Base-by-base conservation (phyloP, 2,329 filamentous ascomycete genomes). In the Tolypocladium sp. region DNA sequence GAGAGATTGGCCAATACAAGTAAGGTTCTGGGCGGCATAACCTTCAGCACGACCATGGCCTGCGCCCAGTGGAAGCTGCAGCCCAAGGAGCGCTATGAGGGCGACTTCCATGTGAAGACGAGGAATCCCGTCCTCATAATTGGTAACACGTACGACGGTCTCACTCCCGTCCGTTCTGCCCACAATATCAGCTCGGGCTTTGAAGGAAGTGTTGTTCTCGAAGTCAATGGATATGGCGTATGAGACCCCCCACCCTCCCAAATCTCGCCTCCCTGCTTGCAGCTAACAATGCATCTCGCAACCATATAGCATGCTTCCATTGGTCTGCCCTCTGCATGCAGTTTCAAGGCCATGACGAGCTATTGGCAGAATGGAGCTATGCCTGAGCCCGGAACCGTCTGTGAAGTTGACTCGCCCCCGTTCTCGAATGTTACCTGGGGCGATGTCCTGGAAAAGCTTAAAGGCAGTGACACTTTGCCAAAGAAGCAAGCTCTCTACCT, bases 61-160 rank as follows among this genome's bases (percentile, higher is more conserved):
- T 78, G 76, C 63, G 70, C 70, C 1, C 71, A 71, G 61, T 79
- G 76, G 76, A 66, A 62, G 27, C 59, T 75, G 10, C 65, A 70
- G 5, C 70, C 75, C 13, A 73, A 71, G 53, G 74, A 76, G 62
- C 64, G 67, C 20, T 74, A 73, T 53, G 63, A 58, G 2, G 71
- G 68, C 0, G 66, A 70, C 54, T 74, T 76, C 55, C 59, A 59
- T 20, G 69, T 68, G 49, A 69, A 67, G 58, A 70, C 72, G 0
- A 68, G 63, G 57, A 70, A 69, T 20, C 70, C 73, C 0, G 55
- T 77, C 2, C 64, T 78, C 2, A 60, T 79, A 17, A 66, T 77
- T 12, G 70, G 71, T 9, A 77, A 74, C 59, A 71, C 68, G 0
- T 66, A 66, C 35, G 76, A 79, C 57, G 69, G 68, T 0, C 65